A percentile compares a stretch with the other conserved stretches of the same genome.
These are phyloP conservation scores for Fusarium tricinctum DNA, from an alignment of 2,329 filamentous ascomycete species.

Conservation along the genomic window DNA sequence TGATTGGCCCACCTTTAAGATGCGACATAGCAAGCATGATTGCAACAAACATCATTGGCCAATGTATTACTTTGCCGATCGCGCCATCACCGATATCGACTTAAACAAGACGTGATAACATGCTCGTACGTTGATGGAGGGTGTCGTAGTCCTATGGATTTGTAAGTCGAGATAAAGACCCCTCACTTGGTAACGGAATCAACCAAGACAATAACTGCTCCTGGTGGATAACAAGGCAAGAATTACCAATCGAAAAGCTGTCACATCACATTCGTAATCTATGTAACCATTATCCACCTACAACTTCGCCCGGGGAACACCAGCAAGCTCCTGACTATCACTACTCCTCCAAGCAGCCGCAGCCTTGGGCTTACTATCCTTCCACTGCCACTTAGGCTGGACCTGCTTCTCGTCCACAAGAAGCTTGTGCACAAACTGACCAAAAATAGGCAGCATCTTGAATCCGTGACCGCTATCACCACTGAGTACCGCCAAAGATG, in stretches of 20 bases:
- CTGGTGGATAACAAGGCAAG: background rate
- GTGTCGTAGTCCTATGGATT: background rate
- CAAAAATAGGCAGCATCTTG: slow-evolving; percentile 37
- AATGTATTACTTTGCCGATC: background rate
- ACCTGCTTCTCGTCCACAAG: slow-evolving; percentile 19
- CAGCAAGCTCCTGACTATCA: slow-evolving; percentile 33
- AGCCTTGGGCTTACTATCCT: slow-evolving; percentile 25
- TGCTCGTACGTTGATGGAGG: background rate
- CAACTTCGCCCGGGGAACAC: slow-evolving; percentile 28
- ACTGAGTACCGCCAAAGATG: slow-evolving; percentile 17
- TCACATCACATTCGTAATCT: background rate
- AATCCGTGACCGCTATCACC: slow-evolving; percentile 34
- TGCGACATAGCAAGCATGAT: slow-evolving; percentile 32
- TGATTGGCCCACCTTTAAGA: slow-evolving; percentile 2
- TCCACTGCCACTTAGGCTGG: slow-evolving; percentile 37
- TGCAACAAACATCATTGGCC: slow-evolving; percentile 24
- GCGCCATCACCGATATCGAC: background rate
- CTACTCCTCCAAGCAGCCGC: slow-evolving; percentile 36
- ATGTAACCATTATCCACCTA: background rate
- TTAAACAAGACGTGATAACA: background rate
- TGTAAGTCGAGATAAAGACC: background rate
- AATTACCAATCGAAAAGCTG: too few relatives aligned
- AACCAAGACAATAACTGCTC: background rate
- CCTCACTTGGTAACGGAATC: background rate
- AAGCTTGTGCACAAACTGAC: slow-evolving; percentile 26